A percentile compares a stretch with the other conserved stretches of the same genome.
phyloP scores from a whole-genome alignment of 306 rosid genomes.

The Ormosia emarginata region DNA sequence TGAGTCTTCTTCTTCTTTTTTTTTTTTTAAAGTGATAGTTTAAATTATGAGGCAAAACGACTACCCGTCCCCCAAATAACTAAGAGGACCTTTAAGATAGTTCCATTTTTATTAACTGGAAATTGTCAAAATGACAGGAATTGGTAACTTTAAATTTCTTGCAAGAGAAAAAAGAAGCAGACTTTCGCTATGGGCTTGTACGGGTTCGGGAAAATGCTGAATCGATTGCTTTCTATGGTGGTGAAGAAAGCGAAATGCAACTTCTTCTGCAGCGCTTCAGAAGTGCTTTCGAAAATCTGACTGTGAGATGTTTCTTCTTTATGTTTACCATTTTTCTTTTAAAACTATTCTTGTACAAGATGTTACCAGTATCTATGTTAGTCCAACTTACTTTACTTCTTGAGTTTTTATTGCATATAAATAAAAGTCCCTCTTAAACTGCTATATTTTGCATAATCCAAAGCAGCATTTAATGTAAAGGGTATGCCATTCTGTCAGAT shows the following conservation, averaged over 20 bases:
- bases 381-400: neutral
- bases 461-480: neutral
- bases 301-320: slow-evolving; percentile 46
- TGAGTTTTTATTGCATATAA: neutral
- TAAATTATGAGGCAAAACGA: neutral
- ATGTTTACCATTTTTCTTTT: neutral
- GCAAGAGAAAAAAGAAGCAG: slow-evolving; percentile 99
- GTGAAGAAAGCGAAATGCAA: slow-evolving; percentile 87
- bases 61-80: neutral
- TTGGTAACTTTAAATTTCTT: slow-evolving; percentile 81
- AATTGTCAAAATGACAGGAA: slow-evolving; percentile 50
- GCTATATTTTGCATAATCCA: neutral
- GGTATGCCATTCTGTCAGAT: neutral
- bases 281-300: slow-evolving; percentile 89
- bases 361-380: neutral
- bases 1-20: neutral
- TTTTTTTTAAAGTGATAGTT: neutral
- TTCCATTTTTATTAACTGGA: neutral
- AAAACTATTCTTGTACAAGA: neutral
- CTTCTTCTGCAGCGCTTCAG: slow-evolving; percentile 88
- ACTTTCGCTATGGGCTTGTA: slow-evolving; percentile 97
- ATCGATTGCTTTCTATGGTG: slow-evolving; percentile 93
- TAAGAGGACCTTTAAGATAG: neutral
- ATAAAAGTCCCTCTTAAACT: neutral
- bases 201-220: slow-evolving; percentile 96